Percentiles rank a stretch among this genome's conserved stretches.
Evolutionary conservation across 2,329 filamentous ascomycete species (phyloP).

Genomic region (Cladosporium sp.): DNA sequence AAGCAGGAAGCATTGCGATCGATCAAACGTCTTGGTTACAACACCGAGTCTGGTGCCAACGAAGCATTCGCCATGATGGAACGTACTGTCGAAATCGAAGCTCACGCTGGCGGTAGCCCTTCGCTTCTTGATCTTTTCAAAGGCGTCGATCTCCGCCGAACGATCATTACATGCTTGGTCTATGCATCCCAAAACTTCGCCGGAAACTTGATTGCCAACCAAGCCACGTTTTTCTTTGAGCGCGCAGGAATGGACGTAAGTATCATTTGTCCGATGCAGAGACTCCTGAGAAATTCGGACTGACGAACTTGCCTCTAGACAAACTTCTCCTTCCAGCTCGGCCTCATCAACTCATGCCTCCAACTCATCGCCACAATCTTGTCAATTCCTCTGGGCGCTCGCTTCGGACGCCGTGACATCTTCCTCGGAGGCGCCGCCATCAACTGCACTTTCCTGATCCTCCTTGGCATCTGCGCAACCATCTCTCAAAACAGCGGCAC

Average conservation of each 20-base stretch:
- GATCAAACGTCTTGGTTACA: conserved; percentile 66
- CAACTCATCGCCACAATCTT: conserved; percentile 79
- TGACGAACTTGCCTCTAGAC: conserved; percentile 45
- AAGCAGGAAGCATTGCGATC: conserved; percentile 66
- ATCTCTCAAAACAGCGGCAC: conserved; percentile 59
- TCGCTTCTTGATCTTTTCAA: conserved; percentile 82
- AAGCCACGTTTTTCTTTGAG: conserved; percentile 52
- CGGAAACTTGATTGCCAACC: conserved; percentile 50
- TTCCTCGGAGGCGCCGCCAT: conserved; percentile 68
- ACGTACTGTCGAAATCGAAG: conserved; percentile 79
- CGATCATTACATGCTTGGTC: conserved; percentile 64
- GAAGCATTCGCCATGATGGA: conserved; percentile 92
- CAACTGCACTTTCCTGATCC: conserved; percentile 70
- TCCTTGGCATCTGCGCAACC: conserved; percentile 78
- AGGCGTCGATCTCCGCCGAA: conserved; percentile 74
- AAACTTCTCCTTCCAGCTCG: conserved; percentile 47
- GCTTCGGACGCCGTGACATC: conserved; percentile 71
- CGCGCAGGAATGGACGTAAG: conserved; percentile 41
- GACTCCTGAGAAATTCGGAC: conserved; percentile 29
- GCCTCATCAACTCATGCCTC: conserved; percentile 60
- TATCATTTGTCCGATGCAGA: conserved; percentile 22
- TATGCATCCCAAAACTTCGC: conserved; percentile 52
- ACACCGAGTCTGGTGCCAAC: conserved; percentile 70
- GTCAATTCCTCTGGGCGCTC: conserved; percentile 73
- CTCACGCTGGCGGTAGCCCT: conserved; percentile 70